Base-by-base conservation (phyloP, 345 rosid species). In the Melaleuca alternifolia region DNA sequence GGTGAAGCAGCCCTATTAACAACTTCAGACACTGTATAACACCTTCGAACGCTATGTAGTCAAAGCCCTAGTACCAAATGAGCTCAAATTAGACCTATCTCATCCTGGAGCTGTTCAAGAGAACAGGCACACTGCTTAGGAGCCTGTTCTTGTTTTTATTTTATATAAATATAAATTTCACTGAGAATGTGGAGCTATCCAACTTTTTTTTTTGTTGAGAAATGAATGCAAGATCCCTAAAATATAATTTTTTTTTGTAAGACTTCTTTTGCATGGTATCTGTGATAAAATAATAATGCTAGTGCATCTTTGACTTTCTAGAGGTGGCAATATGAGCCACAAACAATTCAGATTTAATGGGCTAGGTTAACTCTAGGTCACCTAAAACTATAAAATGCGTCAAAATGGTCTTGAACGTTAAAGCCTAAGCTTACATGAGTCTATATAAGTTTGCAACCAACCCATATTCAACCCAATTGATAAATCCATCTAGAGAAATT, bases 81-180 rank as follows among this genome's bases (percentile, higher is more conserved):
- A 41, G 41, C 41, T 26, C 30, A 26, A 2, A 57, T 26, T 57
- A 57, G 15, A 57, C 26, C 65, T 26, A 26, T 57, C 30, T 24
- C 30, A 57, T 57, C 30, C 7, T 0, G 0, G 28, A 57, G 62
- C 30, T 0, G 24, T 57, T 57, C 62, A 57, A 57, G 65, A 24
- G 28, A 57, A 57, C 65, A 57, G 24, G 65, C 65, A 1, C 30
- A 5, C n/a, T 26, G 65, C 65, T 26, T 57, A 11, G 65, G 41
- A 4, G 0, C 65, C 65, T 57, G 30, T 26, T 57, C 30, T 57
- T 1, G 1, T 4, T 4, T 1, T 10, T 0, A 41, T 41, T 4
- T 41, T 41, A 2, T 41, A 41, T 41, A 41, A 41, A 41, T 41
- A 4, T 41, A 41, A n/a, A n/a, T 4, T 51, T 57, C 5, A 2